Evolutionary conservation across 1,284 basidiomycete genomes (phyloP).

Genomic region (Wolfiporia cocos): DNA sequence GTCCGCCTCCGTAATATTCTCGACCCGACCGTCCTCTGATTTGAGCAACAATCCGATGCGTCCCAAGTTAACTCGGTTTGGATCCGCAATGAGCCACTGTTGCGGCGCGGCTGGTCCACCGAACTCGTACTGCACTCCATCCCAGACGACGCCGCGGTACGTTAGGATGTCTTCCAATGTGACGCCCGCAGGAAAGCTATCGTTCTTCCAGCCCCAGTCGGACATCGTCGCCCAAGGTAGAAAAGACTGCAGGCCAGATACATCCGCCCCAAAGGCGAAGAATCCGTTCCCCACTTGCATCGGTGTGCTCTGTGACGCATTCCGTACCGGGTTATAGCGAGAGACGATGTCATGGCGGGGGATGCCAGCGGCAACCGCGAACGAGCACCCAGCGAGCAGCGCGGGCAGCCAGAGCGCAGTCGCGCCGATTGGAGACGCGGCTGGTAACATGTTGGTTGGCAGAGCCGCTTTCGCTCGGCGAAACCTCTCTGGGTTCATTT

Average conservation of each 20-base stretch:
- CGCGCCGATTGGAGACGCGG: too few relatives aligned
- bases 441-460: too few relatives aligned
- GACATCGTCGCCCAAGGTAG: slow-evolving; percentile 50
- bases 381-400: too few relatives aligned
- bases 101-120: slow-evolving; percentile 40
- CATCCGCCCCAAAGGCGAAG: slow-evolving; percentile 55
- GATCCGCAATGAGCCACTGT: slow-evolving; percentile 54
- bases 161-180: slow-evolving; percentile 38
- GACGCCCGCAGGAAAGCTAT: slow-evolving; percentile 39
- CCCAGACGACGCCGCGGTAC: slow-evolving; percentile 44
- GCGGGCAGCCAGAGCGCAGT: too few relatives aligned
- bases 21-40: slow-evolving; percentile 21
- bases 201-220: slow-evolving; percentile 61
- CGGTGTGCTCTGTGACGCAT: slow-evolving; percentile 38
- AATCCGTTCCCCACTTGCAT: slow-evolving; percentile 59
- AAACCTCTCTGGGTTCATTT: too few relatives aligned
- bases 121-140: slow-evolving; percentile 50
- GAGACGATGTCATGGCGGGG: slow-evolving; percentile 36
- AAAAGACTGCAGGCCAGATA: slow-evolving; percentile 54
- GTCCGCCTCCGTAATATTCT: slow-evolving; percentile 34
- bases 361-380: slow-evolving; percentile 5
- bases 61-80: slow-evolving; percentile 52
- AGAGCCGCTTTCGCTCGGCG: too few relatives aligned
- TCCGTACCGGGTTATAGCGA: slow-evolving; percentile 46
- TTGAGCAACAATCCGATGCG: slow-evolving; percentile 42